Percentiles rank a stretch among this genome's conserved stretches.
phyloP scores from a whole-genome alignment of 2,329 filamentous ascomycete genomes.

The Colletotrichum scovillei region DNA sequence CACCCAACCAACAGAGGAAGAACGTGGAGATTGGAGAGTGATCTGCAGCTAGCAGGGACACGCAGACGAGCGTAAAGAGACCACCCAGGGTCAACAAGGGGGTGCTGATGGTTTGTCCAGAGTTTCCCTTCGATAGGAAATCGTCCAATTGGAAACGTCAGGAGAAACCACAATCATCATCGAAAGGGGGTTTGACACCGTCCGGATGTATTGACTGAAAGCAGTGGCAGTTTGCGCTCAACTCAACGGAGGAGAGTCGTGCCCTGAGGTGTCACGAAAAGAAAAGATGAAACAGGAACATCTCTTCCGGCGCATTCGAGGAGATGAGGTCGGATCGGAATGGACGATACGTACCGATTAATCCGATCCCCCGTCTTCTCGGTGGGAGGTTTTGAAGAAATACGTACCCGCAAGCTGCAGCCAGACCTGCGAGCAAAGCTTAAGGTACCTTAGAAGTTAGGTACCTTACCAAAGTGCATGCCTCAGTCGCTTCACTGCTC shows the following conservation, averaged over 20 bases:
- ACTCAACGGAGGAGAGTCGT: neutral
- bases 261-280: neutral
- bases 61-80: neutral
- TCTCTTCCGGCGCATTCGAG: neutral
- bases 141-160: neutral
- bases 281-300: conserved; percentile 28
- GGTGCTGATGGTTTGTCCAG: neutral
- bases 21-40: conserved; percentile 2
- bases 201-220: neutral
- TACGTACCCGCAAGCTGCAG: neutral
- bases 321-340: neutral
- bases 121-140: neutral
- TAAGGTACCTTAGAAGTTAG: too few relatives aligned
- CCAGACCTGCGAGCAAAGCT: neutral
- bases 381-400: neutral
- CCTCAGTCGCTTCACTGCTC: neutral
- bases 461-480: too few relatives aligned
- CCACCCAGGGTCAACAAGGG: neutral
- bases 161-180: neutral
- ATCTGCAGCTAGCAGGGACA: conserved; percentile 34
- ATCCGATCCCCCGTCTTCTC: conserved; percentile 1
- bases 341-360: neutral
- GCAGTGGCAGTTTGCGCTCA: neutral
- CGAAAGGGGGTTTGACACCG: neutral
- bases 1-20: neutral